Percentiles rank a stretch among this genome's conserved stretches.
Conservation (phyloP, 371 early-diverging fungal species). For the Apophysomyces elegans region DNA sequence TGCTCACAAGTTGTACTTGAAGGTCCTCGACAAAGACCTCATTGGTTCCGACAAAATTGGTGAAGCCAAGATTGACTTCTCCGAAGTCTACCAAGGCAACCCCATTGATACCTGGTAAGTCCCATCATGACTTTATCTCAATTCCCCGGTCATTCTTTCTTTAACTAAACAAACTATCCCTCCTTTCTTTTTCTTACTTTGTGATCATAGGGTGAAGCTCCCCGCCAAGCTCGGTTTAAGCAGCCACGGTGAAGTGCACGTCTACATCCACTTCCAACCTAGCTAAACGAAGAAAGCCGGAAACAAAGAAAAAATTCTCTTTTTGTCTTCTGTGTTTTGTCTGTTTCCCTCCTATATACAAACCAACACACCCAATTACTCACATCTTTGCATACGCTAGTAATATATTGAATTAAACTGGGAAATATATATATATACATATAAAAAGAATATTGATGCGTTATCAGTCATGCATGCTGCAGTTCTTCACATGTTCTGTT, state of each 20-base stretch:
- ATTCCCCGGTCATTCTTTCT: neutral
- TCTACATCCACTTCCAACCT: constrained; percentile 35
- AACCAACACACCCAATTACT: no score
- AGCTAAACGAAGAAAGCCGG: constrained; percentile 13
- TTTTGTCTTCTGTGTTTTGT: neutral
- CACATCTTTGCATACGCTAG: no score
- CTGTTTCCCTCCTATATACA: no score
- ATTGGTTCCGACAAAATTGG: constrained; percentile 42
- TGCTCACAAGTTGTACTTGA: constrained; percentile 37
- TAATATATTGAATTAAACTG: no score
- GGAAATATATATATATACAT: no score
- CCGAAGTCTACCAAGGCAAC: constrained; percentile 31
- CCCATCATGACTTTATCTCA: neutral
- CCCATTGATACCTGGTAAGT: constrained; percentile 37
- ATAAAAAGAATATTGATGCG: no score
- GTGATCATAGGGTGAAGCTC: constrained; percentile 27
- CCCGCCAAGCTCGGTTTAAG: constrained; percentile 46
- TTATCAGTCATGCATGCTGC: no score
- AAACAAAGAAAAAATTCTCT: neutral
- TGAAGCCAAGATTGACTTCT: constrained; percentile 31
- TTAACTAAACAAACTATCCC: neutral
- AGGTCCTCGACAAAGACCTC: constrained; percentile 44
- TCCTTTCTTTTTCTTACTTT: no score
- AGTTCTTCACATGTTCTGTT: no score
- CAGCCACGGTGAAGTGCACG: constrained; percentile 48